Percentiles rank a stretch among this genome's conserved stretches.
Evolutionary conservation across 257 asterid genomes (phyloP).

Genomic region (Nemophila menziesii): DNA sequence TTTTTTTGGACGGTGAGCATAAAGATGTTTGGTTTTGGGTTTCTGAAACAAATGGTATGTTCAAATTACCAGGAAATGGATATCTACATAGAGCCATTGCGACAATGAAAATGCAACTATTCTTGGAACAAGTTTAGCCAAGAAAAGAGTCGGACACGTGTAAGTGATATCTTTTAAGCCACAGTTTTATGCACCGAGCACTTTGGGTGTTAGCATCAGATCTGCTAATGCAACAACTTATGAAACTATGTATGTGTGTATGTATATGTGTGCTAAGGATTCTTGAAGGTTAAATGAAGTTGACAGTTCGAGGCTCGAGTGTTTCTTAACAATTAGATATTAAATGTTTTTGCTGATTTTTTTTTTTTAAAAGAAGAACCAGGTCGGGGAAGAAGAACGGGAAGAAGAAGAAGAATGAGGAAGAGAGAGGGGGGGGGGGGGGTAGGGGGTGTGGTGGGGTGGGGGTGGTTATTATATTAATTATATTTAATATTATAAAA

Average conservation of each 20-base stretch:
- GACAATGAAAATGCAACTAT: too few species aligned
- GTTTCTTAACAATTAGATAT: not conserved
- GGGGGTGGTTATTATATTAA: too few species aligned
- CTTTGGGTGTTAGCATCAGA: not conserved
- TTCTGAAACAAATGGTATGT: constrained; percentile 31
- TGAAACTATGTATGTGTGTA: not conserved
- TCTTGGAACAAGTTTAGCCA: too few species aligned
- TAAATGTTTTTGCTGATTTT: too few species aligned
- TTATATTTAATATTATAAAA: too few species aligned
- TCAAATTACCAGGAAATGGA: constrained; percentile 45
- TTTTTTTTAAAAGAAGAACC: too few species aligned
- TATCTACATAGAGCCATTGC: constrained; percentile 56
- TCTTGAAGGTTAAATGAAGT: not conserved
- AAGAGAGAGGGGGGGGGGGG: too few species aligned
- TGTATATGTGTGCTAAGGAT: not conserved
- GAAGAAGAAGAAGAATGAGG: too few species aligned
- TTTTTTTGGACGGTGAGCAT: too few species aligned
- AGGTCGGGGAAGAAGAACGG: too few species aligned
- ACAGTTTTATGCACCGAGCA: not conserved
- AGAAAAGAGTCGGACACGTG: too few species aligned
- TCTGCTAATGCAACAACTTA: not conserved
- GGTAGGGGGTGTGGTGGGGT: too few species aligned
- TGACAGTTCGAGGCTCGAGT: not conserved
- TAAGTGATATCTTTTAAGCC: not conserved
- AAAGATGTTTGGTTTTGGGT: constrained; percentile 19